These are phyloP conservation scores for Phaffia tasmanica DNA, from an alignment of 768 basidiomycete genomes.

Conservation along the genomic window DNA sequence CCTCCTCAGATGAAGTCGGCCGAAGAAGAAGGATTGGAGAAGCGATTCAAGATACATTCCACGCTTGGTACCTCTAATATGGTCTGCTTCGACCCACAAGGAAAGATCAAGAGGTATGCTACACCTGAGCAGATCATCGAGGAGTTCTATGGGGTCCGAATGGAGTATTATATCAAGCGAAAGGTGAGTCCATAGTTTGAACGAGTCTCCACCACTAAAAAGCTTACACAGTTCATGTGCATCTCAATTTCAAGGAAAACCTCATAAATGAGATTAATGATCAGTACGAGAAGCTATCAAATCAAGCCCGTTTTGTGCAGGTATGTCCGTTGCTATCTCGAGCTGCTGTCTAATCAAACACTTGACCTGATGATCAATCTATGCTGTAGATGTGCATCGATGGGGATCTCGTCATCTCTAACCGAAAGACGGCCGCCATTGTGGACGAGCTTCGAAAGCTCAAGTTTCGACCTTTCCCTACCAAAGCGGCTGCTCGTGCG, in stretches of 20 bases:
- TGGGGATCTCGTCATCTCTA: slow-evolving; percentile 66
- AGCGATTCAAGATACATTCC: slow-evolving; percentile 77
- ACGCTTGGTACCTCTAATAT: slow-evolving; percentile 89
- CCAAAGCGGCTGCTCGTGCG: slow-evolving; percentile 55
- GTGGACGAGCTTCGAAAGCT: slow-evolving; percentile 68
- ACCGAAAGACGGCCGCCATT: slow-evolving; percentile 78
- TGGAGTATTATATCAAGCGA: slow-evolving; percentile 88
- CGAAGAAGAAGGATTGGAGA: slow-evolving; percentile 74
- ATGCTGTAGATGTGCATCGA: slow-evolving; percentile 68
- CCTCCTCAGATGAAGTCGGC: slow-evolving; percentile 67
- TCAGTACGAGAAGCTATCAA: slow-evolving; percentile 71
- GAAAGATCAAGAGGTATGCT: slow-evolving; percentile 88
- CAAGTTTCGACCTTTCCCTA: slow-evolving; percentile 87
- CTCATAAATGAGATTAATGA: slow-evolving; percentile 70
- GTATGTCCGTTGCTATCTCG: too few species aligned
- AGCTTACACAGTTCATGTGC: neutral
- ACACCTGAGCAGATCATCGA: slow-evolving; percentile 82
- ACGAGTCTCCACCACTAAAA: neutral
- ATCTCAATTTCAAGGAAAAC: slow-evolving; percentile 52
- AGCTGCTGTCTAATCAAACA: too few species aligned
- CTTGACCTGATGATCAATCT: too few species aligned
- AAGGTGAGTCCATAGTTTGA: slow-evolving; percentile 49
- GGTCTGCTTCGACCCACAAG: slow-evolving; percentile 95
- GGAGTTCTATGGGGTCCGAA: slow-evolving; percentile 78
- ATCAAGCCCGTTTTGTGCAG: slow-evolving; percentile 91